Conservation (phyloP, 2,329 filamentous ascomycete genomes). For the Pseudocercospora macadamiae region DNA sequence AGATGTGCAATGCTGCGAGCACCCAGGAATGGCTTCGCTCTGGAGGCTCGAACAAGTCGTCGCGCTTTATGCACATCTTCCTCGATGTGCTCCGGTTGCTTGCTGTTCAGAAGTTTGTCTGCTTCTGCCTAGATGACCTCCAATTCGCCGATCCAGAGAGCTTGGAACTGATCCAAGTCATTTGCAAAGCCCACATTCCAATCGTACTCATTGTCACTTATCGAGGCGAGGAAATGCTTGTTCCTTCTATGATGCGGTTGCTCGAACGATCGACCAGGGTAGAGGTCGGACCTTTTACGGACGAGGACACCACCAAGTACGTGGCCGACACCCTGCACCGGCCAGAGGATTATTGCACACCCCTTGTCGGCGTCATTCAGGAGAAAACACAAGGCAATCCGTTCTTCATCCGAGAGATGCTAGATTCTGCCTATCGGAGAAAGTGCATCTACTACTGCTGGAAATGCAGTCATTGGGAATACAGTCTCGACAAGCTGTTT, state of each 20-base stretch:
- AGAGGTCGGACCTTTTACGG: conserved; percentile 70
- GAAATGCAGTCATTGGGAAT: conserved; percentile 78
- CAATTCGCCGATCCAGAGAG: conserved; percentile 91
- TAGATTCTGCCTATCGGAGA: conserved; percentile 83
- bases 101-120: conserved; percentile 81
- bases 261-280: conserved; percentile 64
- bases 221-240: conserved; percentile 45
- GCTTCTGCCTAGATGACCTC: conserved; percentile 84
- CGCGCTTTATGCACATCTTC: conserved; percentile 84
- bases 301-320: conserved; percentile 80
- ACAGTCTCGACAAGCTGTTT: conserved; percentile 82
- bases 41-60: conserved; percentile 54
- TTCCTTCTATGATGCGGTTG: conserved; percentile 42
- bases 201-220: conserved; percentile 79
- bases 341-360: conserved; percentile 66
- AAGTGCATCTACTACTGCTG: conserved; percentile 92
- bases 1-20: conserved; percentile 41
- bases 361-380: conserved; percentile 81
- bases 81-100: conserved; percentile 83
- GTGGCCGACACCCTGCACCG: conserved; percentile 81
- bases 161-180: conserved; percentile 78
- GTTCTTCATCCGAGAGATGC: conserved; percentile 89
- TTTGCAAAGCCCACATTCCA: conserved; percentile 75
- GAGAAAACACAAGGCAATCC: conserved; percentile 90
- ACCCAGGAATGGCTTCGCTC: conserved; percentile 49